phyloP scores from a whole-genome alignment of 768 basidiomycete genomes.

The Vararia minispora region DNA sequence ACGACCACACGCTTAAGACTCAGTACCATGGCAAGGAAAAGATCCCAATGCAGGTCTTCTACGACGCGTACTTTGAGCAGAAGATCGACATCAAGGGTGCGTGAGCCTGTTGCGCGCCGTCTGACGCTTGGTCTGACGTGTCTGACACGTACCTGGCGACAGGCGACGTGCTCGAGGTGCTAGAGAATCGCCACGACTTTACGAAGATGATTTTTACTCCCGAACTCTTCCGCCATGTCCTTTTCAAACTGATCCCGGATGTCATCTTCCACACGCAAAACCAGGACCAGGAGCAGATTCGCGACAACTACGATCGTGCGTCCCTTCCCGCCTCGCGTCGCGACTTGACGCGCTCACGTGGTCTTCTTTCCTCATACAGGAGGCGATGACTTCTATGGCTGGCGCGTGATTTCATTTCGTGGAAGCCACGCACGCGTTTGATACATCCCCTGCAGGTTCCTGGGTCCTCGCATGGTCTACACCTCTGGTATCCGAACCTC shows the following conservation, averaged over 20 bases:
- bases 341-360: slow-evolving; percentile 1
- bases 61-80: slow-evolving; percentile 94
- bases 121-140: slow-evolving; percentile 7
- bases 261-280: slow-evolving; percentile 82
- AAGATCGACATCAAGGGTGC: slow-evolving; percentile 94
- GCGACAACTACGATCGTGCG: slow-evolving; percentile 89
- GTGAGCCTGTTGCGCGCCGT: slow-evolving; percentile 15
- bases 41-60: slow-evolving; percentile 95
- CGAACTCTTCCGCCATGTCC: slow-evolving; percentile 90
- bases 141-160: slow-evolving; percentile 4
- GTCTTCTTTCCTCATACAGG: slow-evolving; percentile 27
- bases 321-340: slow-evolving; percentile 7
- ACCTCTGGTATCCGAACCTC: slow-evolving; percentile 84
- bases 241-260: slow-evolving; percentile 82
- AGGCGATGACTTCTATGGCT: slow-evolving; percentile 93
- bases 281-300: slow-evolving; percentile 94
- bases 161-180: slow-evolving; percentile 89
- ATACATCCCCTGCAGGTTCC: slow-evolving; percentile 46
- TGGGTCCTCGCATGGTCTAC: slow-evolving; percentile 95
- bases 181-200: slow-evolving; percentile 97
- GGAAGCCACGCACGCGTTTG: not conserved
- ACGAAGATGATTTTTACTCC: slow-evolving; percentile 83
- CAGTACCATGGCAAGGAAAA: slow-evolving; percentile 78
- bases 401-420: slow-evolving; percentile 30
- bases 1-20: slow-evolving; percentile 69